Percentiles rank a stretch among this genome's conserved stretches.
phyloP scores from a whole-genome alignment of 164 flowering plant species.

The Vitis riparia region DNA sequence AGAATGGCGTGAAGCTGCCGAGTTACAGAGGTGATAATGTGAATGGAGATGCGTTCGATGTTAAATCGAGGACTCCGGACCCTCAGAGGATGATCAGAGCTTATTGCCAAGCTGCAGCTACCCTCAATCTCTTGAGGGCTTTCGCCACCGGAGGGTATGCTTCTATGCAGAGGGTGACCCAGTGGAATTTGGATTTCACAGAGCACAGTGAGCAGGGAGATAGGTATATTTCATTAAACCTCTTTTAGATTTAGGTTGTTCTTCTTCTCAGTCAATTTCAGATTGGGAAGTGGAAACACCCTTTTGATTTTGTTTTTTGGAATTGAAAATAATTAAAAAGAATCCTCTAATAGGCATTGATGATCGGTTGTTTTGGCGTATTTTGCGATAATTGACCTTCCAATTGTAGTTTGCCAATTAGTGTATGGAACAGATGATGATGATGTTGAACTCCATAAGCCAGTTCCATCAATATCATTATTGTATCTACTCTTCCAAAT shows the following conservation, averaged over 20 bases:
- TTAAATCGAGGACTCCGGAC: constrained; percentile 74
- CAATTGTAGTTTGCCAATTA: too few relatives aligned
- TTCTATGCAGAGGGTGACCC: constrained; percentile 91
- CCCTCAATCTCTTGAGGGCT: constrained; percentile 81
- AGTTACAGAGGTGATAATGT: constrained; percentile 93
- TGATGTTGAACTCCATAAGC: too few relatives aligned
- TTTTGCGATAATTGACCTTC: too few relatives aligned
- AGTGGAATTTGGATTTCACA: constrained; percentile 91
- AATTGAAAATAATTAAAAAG: too few relatives aligned
- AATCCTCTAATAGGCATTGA: too few relatives aligned
- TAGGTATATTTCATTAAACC: constrained; percentile 35
- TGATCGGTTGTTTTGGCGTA: too few relatives aligned
- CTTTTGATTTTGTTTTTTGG: too few relatives aligned
- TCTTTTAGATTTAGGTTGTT: background rate
- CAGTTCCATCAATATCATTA: too few relatives aligned
- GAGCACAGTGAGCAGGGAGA: constrained; percentile 94
- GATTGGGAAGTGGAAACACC: too few relatives aligned
- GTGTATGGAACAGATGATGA: too few relatives aligned
- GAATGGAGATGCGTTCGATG: constrained; percentile 78
- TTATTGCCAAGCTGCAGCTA: constrained; percentile 83
- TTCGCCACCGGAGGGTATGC: constrained; percentile 97
- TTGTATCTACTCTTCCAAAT: too few relatives aligned
- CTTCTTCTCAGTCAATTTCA: background rate
- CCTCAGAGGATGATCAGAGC: constrained; percentile 91
- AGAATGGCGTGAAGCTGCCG: constrained; percentile 82